Evolutionary conservation across 805 yeast species (phyloP).

Genomic region (Pichia nanzhaoensis): DNA sequence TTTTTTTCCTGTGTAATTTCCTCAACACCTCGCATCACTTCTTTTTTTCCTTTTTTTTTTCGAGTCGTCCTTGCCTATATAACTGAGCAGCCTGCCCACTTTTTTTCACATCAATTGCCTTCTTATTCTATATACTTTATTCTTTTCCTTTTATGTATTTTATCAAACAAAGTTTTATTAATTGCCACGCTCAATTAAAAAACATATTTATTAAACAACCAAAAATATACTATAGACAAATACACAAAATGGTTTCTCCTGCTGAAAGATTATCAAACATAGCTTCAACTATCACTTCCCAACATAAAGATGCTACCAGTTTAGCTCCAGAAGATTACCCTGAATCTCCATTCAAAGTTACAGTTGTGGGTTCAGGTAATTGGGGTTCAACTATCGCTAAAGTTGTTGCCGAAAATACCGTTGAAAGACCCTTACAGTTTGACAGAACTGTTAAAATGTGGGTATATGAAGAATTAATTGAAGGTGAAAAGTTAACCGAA

Average conservation of each 20-base stretch:
- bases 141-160: neutral
- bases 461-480: slow-evolving; percentile 83
- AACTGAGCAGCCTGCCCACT: neutral
- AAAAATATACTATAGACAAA: neutral
- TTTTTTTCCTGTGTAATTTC: too few species aligned
- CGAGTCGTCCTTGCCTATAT: too few species aligned
- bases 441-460: slow-evolving; percentile 81
- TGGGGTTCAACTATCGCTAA: slow-evolving; percentile 99
- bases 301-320: slow-evolving; percentile 14
- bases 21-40: too few species aligned
- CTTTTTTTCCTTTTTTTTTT: too few species aligned
- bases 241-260: slow-evolving; percentile 18
- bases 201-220: neutral
- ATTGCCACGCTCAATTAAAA: neutral
- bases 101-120: neutral
- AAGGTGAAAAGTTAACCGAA: slow-evolving; percentile 78
- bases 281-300: slow-evolving; percentile 19
- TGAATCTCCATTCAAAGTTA: slow-evolving; percentile 41
- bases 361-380: slow-evolving; percentile 93
- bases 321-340: slow-evolving; percentile 20
- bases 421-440: slow-evolving; percentile 65
- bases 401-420: slow-evolving; percentile 83
- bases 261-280: slow-evolving; percentile 21
- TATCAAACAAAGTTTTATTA: neutral
- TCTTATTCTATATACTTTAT: neutral